Evolutionary conservation across 2,329 filamentous ascomycete species (phyloP).

Genomic region (Chalaropsis thielavioides): DNA sequence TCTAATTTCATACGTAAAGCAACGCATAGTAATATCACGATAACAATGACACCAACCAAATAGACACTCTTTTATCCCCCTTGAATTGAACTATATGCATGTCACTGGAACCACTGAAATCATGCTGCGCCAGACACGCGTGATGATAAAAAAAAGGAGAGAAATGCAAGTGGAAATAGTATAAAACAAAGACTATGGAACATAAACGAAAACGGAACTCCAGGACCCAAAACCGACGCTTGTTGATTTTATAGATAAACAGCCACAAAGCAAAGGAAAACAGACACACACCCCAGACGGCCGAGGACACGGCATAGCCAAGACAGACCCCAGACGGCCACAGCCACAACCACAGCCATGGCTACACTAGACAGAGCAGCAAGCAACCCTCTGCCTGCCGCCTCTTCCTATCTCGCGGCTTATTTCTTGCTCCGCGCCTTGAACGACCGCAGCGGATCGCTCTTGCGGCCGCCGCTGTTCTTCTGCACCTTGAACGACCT

Average conservation of each 20-base stretch:
- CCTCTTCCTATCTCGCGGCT: neutral
- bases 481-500: constrained; percentile 35
- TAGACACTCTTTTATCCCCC: neutral
- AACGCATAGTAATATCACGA: constrained; percentile 1
- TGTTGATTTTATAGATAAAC: constrained; percentile 7
- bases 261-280: constrained; percentile 5
- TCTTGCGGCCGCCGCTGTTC: constrained; percentile 36
- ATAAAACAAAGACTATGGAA: neutral
- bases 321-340: no score
- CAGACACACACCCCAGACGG: neutral
- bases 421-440: constrained; percentile 38
- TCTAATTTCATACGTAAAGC: constrained; percentile 3
- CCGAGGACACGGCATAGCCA: no score
- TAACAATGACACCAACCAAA: constrained; percentile 8
- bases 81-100: no score
- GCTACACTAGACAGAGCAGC: no score
- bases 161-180: neutral
- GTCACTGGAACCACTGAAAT: no score
- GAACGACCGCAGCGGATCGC: constrained; percentile 81
- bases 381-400: no score
- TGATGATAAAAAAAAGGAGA: neutral
- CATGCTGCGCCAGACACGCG: neutral
- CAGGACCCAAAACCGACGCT: constrained; percentile 14
- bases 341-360: no score
- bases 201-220: neutral